Conservation (phyloP, 2,329 filamentous ascomycete genomes). For the Fusarium anguioides region DNA sequence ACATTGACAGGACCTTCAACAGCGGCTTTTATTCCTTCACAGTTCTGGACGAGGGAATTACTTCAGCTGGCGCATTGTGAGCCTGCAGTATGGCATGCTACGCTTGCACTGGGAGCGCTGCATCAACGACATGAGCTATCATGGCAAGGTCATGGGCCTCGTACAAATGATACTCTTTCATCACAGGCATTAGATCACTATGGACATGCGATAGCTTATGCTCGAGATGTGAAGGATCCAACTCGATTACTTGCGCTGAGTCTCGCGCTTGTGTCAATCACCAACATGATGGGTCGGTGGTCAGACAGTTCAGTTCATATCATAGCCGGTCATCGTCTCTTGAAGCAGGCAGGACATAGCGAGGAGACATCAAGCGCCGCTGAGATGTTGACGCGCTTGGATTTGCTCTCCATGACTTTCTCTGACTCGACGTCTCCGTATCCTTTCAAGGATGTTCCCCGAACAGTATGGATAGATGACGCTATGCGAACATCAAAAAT, state of each 20-base stretch:
- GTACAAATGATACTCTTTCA: slow-evolving; percentile 13
- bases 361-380: slow-evolving; percentile 30
- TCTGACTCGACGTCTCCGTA: slow-evolving; percentile 49
- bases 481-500: slow-evolving; percentile 20
- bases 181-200: slow-evolving; percentile 45
- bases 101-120: slow-evolving; percentile 50
- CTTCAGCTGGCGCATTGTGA: slow-evolving; percentile 51
- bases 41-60: slow-evolving; percentile 49
- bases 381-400: slow-evolving; percentile 47
- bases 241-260: slow-evolving; percentile 47
- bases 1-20: slow-evolving; percentile 46
- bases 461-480: slow-evolving; percentile 23
- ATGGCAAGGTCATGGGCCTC: slow-evolving; percentile 13
- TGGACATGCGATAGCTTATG: slow-evolving; percentile 44
- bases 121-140: slow-evolving; percentile 44
- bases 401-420: slow-evolving; percentile 51
- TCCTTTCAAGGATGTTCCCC: slow-evolving; percentile 33
- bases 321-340: slow-evolving; percentile 44
- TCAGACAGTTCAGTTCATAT: slow-evolving; percentile 49
- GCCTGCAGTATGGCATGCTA: slow-evolving; percentile 51
- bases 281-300: slow-evolving; percentile 49
- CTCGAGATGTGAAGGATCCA: slow-evolving; percentile 43
- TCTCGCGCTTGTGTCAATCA: slow-evolving; percentile 47
- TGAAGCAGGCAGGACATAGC: slow-evolving; percentile 34
- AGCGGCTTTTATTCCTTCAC: slow-evolving; percentile 44